Conservation (phyloP, 1,284 basidiomycete genomes). For the Athelia sp. region DNA sequence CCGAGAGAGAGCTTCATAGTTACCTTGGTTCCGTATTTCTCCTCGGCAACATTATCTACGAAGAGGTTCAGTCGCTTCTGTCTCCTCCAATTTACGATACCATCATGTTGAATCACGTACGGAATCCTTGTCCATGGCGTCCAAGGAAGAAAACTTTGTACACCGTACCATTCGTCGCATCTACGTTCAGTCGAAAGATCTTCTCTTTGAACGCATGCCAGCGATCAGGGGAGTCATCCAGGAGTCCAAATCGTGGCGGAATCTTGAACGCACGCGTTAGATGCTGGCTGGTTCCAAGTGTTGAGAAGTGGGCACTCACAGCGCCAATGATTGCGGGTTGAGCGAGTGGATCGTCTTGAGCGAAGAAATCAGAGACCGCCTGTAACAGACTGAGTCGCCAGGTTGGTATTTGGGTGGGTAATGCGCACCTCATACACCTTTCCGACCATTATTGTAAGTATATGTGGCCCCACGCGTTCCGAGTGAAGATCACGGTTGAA, state of each 20-base stretch:
- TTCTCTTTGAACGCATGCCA: conserved; percentile 33
- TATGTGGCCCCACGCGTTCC: too few relatives aligned
- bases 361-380: conserved; percentile 28
- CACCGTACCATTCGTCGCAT: conserved; percentile 18
- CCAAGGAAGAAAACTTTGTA: conserved; percentile 45
- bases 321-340: conserved; percentile 18
- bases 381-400: too few relatives aligned
- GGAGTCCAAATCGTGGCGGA: conserved; percentile 33
- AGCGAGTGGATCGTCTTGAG: conserved; percentile 22
- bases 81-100: neutral
- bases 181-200: conserved; percentile 28
- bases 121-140: conserved; percentile 47
- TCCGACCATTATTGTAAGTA: neutral
- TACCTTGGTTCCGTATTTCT: conserved; percentile 63
- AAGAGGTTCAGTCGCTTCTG: neutral
- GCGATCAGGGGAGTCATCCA: conserved; percentile 30
- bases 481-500: too few relatives aligned
- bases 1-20: conserved; percentile 9
- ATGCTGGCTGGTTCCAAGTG: neutral
- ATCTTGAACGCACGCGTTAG: neutral
- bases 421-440: neutral
- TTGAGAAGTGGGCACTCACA: conserved; percentile 13
- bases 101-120: conserved; percentile 22
- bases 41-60: conserved; percentile 69
- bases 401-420: too few relatives aligned